Conservation (phyloP, 2,329 filamentous ascomycete genomes). For the Colletotrichum abscissum region DNA sequence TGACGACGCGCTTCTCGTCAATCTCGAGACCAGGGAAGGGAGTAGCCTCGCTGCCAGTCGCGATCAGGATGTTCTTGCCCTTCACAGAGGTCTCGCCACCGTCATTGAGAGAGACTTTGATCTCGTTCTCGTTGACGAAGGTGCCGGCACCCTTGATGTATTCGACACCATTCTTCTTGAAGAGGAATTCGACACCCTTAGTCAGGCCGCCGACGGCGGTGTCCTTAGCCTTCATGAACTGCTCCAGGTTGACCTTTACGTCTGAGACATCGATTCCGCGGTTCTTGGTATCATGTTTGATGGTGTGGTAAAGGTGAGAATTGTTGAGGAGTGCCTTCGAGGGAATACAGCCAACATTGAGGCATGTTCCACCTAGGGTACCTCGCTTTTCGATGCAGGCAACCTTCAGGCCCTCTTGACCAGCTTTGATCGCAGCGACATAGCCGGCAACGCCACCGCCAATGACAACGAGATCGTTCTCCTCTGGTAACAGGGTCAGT, state of each 20-base stretch:
- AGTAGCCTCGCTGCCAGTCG: conserved; percentile 93
- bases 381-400: conserved; percentile 99
- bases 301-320: conserved; percentile 97
- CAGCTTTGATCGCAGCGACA: conserved; percentile 98
- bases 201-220: conserved; percentile 88
- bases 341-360: conserved; percentile 99
- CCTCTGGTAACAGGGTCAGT: conserved; percentile 65
- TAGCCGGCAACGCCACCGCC: conserved; percentile 98
- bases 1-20: conserved; percentile 97
- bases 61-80: conserved; percentile 98
- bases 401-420: conserved; percentile 96
- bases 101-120: conserved; percentile 90
- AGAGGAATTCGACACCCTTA: conserved; percentile 96
- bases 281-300: conserved; percentile 96
- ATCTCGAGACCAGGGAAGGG: conserved; percentile 96
- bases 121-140: conserved; percentile 88
- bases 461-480: conserved; percentile 97
- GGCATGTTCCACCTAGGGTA: conserved; percentile 91
- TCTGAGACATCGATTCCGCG: conserved; percentile 97
- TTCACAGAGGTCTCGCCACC: conserved; percentile 89
- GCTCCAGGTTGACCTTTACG: conserved; percentile 92
- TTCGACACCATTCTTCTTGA: conserved; percentile 99
- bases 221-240: conserved; percentile 99
- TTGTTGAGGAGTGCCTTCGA: conserved; percentile 99
- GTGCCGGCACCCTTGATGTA: conserved; percentile 95